Evolutionary conservation across 768 basidiomycete species (phyloP).

Genomic region (Fibroporia radiculosa): DNA sequence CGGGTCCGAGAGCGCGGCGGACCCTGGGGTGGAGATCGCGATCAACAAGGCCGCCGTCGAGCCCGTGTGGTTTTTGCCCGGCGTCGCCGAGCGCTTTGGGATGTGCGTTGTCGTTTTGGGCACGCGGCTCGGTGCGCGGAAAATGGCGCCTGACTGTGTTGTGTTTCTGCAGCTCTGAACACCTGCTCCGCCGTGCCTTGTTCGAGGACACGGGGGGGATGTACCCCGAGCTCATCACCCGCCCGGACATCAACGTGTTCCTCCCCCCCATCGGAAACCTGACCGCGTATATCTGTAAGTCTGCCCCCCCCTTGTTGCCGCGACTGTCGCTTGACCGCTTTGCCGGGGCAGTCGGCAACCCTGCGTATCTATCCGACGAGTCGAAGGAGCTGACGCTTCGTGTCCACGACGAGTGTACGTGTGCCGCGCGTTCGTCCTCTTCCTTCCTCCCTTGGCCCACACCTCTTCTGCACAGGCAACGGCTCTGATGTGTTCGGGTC

Average conservation of each 20-base stretch:
- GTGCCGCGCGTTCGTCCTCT: no score
- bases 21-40: constrained; percentile 79
- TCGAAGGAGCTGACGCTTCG: constrained; percentile 78
- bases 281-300: constrained; percentile 86
- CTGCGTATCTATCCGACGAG: constrained; percentile 67
- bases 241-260: constrained; percentile 93
- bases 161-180: constrained; percentile 54
- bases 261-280: constrained; percentile 88
- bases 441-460: background rate
- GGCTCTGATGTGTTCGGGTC: constrained; percentile 96
- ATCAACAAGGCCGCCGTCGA: constrained; percentile 94
- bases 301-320: background rate
- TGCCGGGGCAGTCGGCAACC: constrained; percentile 61
- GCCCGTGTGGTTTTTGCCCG: constrained; percentile 94
- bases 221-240: constrained; percentile 93
- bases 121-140: background rate
- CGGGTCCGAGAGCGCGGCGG: constrained; percentile 44
- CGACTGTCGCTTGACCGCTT: background rate
- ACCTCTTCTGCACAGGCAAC: constrained; percentile 48
- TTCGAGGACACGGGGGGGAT: constrained; percentile 97
- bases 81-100: constrained; percentile 88
- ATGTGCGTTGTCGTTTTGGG: constrained; percentile 49
- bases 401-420: constrained; percentile 86
- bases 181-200: constrained; percentile 76
- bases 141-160: background rate